Evolutionary conservation across 2,329 filamentous ascomycete species (phyloP), one percentile per base, ranked within the genome.

Genomic region (Penicillium corylophilum): DNA sequence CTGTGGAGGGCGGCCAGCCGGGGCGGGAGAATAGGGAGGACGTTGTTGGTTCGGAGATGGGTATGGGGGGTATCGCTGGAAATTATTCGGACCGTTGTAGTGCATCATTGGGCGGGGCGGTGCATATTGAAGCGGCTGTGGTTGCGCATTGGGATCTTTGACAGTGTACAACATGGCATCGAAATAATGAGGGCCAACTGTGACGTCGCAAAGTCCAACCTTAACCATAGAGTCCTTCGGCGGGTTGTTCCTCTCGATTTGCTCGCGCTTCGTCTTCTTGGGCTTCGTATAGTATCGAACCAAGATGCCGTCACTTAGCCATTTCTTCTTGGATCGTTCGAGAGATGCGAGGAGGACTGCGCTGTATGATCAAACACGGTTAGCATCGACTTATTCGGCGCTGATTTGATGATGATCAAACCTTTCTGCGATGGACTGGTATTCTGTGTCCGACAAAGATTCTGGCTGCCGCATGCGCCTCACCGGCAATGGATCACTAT

Each of bases 111-210:
- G 72, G 39, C 73, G 69, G 46, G 73, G 73, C 8, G 68, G 65
- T 13, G 70, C 64, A 57, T 73, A 71, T 55, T 74, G 70, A 39
- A 71, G 65, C 6, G 66, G 64, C 18, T 38, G 35, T 10, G 68
- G 69, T 40, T 70, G 71, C 26, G 69, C 64, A 49, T 71, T 71
- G 39, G 74, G 72, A 46, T 80, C 79, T 56, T 80, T 80, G 43
- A 82, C 79, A 13, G 77, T 76, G 62, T 80, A 83, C 22, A 83
- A 71, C 59, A 78, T 76, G 16, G 79, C 80, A 54, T 84, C 81
- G 56, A 86, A 83, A 7, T 81, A 79, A 67, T 86, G 82, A 44
- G 84, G 84, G 55, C 85, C 84, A 44, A 86, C 79, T 29, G 81
- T 79, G 46, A 87, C 75, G 50, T 80, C 79, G 59, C 81, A 83